Evolutionary conservation across 2,329 filamentous ascomycete genomes (phyloP).

Genomic region (Ceratocystis alfenasii): DNA sequence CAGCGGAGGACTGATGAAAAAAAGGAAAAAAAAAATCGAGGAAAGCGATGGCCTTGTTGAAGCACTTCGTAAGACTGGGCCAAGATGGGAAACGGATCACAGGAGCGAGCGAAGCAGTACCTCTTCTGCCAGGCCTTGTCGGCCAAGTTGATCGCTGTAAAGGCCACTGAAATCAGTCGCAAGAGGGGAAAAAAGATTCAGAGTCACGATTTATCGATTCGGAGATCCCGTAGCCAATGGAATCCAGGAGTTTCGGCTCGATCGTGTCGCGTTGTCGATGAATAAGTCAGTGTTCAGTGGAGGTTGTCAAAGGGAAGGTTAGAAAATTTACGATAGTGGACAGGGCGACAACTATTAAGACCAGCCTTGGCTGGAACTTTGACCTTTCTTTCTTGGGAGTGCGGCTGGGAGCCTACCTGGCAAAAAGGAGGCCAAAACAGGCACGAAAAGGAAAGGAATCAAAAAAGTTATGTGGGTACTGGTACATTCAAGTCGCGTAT

Average conservation of each 20-base stretch:
- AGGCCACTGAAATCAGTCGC: conserved; percentile 4
- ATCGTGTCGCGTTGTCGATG: conserved; percentile 19
- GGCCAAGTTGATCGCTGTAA: conserved; percentile 12
- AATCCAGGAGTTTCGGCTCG: conserved; percentile 20
- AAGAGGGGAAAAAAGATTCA: conserved; percentile 1
- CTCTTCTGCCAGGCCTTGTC: conserved; percentile 19
- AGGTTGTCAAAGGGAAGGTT: conserved; percentile 22
- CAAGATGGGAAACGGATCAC: conserved; percentile 12
- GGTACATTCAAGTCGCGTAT: conserved; percentile 12
- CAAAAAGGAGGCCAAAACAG: conserved; percentile 18
- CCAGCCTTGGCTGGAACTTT: conserved; percentile 22
- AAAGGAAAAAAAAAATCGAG: neutral
- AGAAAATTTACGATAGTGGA: conserved; percentile 23
- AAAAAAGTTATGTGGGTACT: conserved; percentile 9
- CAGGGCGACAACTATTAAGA: conserved; percentile 20
- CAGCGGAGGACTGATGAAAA: conserved; percentile 2
- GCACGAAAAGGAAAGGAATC: neutral
- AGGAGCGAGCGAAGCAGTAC: conserved; percentile 16
- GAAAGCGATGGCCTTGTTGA: conserved; percentile 1
- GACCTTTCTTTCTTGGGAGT: conserved; percentile 16
- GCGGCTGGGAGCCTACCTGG: conserved; percentile 21
- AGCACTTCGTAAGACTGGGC: neutral
- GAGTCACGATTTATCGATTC: conserved; percentile 18
- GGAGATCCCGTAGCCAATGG: conserved; percentile 19
- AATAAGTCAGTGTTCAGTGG: conserved; percentile 12